Percentiles rank a stretch among this genome's conserved stretches.
Evolutionary conservation across 129 eudicot genomes (phyloP).

Genomic region (Saposhnikovia divaricata): DNA sequence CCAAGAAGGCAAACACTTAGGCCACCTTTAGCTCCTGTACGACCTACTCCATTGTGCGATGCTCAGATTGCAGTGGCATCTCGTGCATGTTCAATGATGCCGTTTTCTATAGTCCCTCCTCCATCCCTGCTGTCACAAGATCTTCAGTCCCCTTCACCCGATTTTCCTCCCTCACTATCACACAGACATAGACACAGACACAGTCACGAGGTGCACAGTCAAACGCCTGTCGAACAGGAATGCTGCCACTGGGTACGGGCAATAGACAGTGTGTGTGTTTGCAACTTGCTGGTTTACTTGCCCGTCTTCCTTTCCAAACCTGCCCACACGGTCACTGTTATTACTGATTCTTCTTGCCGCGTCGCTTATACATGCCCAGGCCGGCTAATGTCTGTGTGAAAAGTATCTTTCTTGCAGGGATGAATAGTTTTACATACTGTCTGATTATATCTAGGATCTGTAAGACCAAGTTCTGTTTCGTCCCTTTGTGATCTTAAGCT

Average conservation of each 20-base stretch:
- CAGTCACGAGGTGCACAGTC: conserved; percentile 19
- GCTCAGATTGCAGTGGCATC: background rate
- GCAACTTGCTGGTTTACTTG: conserved; percentile 59
- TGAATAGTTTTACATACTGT: background rate
- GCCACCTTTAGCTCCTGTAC: background rate
- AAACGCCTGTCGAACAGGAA: conserved; percentile 35
- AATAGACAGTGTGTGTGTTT: conserved; percentile 59
- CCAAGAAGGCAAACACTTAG: conserved; percentile 13
- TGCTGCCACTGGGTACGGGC: conserved; percentile 70
- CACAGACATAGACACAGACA: conserved; percentile 20
- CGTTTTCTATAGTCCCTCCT: background rate
- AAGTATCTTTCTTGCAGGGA: conserved; percentile 1
- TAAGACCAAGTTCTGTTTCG: background rate
- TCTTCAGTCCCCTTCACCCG: conserved; percentile 30
- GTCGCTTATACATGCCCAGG: conserved; percentile 42
- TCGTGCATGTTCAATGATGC: conserved; percentile 2
- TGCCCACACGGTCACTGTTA: conserved; percentile 41
- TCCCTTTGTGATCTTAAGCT: background rate
- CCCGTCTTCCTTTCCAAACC: conserved; percentile 74
- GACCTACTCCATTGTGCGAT: background rate
- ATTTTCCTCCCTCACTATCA: conserved; percentile 31
- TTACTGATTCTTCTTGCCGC: conserved; percentile 40
- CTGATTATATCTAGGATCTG: conserved; percentile 9
- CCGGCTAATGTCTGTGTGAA: background rate
- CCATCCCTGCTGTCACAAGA: background rate